Evolutionary conservation across 1,284 basidiomycete species (phyloP), one percentile per base, ranked within the genome.

Genomic region (Mycena sp.): DNA sequence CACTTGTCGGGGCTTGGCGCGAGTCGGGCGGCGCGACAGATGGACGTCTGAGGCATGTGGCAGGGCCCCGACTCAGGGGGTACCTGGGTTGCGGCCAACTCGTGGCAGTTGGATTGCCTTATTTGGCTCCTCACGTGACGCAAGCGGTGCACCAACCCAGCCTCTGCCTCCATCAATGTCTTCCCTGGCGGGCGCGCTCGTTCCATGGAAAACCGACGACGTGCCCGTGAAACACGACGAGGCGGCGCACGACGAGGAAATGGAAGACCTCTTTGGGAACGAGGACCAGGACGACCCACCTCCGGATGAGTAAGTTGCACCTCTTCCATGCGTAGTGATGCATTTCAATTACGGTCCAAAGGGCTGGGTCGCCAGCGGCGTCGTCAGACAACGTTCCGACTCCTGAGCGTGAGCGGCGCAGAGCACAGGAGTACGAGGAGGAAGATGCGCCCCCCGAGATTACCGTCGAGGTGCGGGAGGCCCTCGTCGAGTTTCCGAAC

Each of bases 381-480:
- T 88, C 83, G 50, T 87, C 85, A 6, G 91, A 92, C 60, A 85
- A 85, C 30, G 74, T 92, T n/a, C 84, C 90, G 11, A 85, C 88
- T 17, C 81, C 86, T 11, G 91, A 94, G 74, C 83, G 88, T 58
- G 86, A 87, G 67, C 84, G 83, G 45, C 83, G 92, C 64, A 85
- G 85, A 67, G 86, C 85, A 2, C 76, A 95, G 69, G 93, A 95
- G 76, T 95, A 95, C 72, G 87, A 84, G 68, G 93, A 95, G 75
- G 90, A 92, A 35, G 91, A 93, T 16, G 83, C 85, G 60, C 84
- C 86, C 2, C 80, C 77, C 25, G 85, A 86, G 58, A 81, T 84
- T 26, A 78, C 83, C 7, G 76, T 85, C 7, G 84, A 84, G 68
- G 77, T 87, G 40, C 84, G 87, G 57, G 91, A 93, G 70, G 92